Evolutionary conservation across 495 filamentous ascomycete genomes (phyloP).

Genomic region (Pyronema domesticum): DNA sequence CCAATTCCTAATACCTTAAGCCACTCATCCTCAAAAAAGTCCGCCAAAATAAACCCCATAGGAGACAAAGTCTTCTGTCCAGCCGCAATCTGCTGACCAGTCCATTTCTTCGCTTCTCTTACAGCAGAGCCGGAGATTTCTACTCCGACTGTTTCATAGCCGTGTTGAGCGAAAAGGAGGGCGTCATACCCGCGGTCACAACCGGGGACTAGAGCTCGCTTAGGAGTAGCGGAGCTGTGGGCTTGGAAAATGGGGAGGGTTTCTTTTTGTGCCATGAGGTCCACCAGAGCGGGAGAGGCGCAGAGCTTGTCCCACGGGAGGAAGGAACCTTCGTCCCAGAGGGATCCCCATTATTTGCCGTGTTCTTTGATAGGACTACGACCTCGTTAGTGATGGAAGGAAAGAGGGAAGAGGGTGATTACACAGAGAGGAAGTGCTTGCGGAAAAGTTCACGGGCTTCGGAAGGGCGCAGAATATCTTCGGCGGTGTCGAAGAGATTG

Average conservation of each 20-base stretch:
- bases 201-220: slow-evolving; percentile 46
- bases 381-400: slow-evolving; percentile 2
- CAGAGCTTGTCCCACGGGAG: slow-evolving; percentile 42
- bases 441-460: slow-evolving; percentile 15
- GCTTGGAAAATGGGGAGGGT: slow-evolving; percentile 1
- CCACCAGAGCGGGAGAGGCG: slow-evolving; percentile 43
- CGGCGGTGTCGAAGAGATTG: slow-evolving; percentile 11
- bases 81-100: neutral
- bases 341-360: slow-evolving; percentile 31
- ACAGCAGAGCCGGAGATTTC: slow-evolving; percentile 45
- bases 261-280: slow-evolving; percentile 29
- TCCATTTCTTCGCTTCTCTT: slow-evolving; percentile 32
- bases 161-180: slow-evolving; percentile 47
- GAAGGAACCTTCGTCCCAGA: slow-evolving; percentile 36
- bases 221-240: slow-evolving; percentile 24
- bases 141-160: slow-evolving; percentile 57
- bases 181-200: slow-evolving; percentile 66
- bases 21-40: slow-evolving; percentile 34
- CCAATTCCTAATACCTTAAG: slow-evolving; percentile 21
- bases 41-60: slow-evolving; percentile 40
- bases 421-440: slow-evolving; percentile 13
- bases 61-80: neutral
- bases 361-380: slow-evolving; percentile 12
- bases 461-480: slow-evolving; percentile 14
- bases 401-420: neutral